Evolutionary conservation across 176 grass and related monocot genomes (phyloP).

Genomic region (Zoysia japonica): DNA sequence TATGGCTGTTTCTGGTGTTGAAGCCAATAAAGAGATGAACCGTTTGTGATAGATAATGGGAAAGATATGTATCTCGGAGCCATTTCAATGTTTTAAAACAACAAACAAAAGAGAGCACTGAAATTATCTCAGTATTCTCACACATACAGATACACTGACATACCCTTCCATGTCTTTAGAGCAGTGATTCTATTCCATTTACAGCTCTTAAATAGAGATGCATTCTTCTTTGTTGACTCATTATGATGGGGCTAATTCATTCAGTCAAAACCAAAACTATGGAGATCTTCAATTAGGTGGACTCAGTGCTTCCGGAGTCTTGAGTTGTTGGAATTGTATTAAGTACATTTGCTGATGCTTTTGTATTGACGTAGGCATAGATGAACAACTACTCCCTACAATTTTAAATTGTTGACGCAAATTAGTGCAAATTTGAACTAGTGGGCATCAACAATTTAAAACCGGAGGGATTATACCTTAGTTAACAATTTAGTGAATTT

Average conservation of each 20-base stretch:
- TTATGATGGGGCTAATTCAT: neutral
- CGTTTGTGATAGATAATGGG: neutral
- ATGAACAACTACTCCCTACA: neutral
- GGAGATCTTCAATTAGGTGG: constrained; percentile 2
- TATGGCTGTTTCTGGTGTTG: constrained; percentile 10
- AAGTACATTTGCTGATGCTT: neutral
- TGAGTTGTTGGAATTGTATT: constrained; percentile 5
- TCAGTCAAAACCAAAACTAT: neutral
- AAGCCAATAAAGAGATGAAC: neutral
- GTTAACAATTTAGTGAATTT: too few relatives aligned
- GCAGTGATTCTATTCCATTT: neutral
- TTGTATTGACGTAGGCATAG: neutral
- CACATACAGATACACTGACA: neutral
- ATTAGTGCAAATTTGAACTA: too few relatives aligned
- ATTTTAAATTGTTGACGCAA: too few relatives aligned
- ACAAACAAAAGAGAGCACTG: neutral
- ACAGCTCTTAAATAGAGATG: neutral
- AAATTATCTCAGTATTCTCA: neutral
- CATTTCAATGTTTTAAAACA: neutral
- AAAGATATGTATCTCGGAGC: neutral
- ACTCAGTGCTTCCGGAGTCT: neutral
- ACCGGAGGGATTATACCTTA: too few relatives aligned
- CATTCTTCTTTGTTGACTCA: constrained; percentile 4
- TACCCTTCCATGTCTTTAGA: neutral
- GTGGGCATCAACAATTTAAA: too few relatives aligned